These are phyloP conservation scores for Pulicaria dysenterica DNA, from an alignment of 129 eudicot species.

Conservation along the genomic window DNA sequence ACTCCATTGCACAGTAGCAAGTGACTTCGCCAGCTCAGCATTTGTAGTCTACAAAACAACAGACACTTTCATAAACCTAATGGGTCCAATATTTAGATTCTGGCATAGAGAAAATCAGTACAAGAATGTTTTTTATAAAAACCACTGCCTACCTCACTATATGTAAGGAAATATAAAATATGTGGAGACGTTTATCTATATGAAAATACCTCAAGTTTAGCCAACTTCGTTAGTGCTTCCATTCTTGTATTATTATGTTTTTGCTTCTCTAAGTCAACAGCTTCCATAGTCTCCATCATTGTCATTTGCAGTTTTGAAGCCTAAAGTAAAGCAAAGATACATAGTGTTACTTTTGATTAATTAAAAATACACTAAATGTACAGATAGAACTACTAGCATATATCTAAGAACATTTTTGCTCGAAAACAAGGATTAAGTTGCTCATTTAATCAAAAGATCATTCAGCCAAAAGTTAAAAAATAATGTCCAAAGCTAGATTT, in stretches of 20 bases:
- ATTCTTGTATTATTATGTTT: constrained; percentile 89
- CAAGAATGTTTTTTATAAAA: neutral
- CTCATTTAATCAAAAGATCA: neutral
- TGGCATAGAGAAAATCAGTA: constrained; percentile 12
- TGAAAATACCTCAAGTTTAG: constrained; percentile 75
- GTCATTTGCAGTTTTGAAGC: constrained; percentile 83
- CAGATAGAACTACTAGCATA: neutral
- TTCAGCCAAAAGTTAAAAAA: neutral
- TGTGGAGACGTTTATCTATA: constrained; percentile 1
- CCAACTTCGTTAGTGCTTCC: constrained; percentile 78
- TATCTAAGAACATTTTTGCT: neutral
- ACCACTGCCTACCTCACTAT: neutral
- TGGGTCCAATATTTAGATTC: constrained; percentile 17
- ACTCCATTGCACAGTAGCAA: constrained; percentile 76
- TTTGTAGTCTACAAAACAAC: constrained; percentile 67
- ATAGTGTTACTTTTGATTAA: neutral
- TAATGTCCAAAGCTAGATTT: neutral
- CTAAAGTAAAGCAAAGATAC: constrained; percentile 40
- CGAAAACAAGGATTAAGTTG: neutral
- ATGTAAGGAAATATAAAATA: constrained; percentile 9
- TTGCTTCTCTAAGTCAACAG: constrained; percentile 90
- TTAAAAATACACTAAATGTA: neutral
- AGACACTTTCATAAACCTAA: constrained; percentile 18
- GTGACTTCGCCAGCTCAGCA: constrained; percentile 85
- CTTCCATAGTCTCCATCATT: constrained; percentile 95